Base-by-base conservation (phyloP, 2,329 filamentous ascomycete genomes). In the Ophiocordyceps unilateralis region DNA sequence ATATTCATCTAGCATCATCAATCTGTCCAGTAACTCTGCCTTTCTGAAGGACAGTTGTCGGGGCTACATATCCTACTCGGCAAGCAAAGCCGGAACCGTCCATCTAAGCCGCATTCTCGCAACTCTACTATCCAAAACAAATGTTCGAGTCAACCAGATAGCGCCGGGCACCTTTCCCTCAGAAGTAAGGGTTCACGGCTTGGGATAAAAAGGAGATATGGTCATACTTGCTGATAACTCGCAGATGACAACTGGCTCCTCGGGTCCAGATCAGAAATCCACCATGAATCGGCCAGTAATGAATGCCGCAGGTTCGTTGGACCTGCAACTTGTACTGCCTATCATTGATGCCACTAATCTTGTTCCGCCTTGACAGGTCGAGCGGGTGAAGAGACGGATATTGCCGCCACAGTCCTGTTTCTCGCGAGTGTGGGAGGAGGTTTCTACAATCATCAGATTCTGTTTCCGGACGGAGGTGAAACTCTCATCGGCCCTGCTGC, bases 221-320 rank as follows among this genome's bases (percentile, higher is more conserved):
- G 30, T n/a, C 30, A 32, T 5, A 34, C 26, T 36, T 41, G 10
- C 21, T 41, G 15, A 30, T 6, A 3, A n/a, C 2, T 7, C 5
- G 40, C 21, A 41, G 40, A 41, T 41, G 40, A 41, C 40, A 14
- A 41, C 40, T 15, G 40, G 40, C 19, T 41, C 40, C 11, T 41
- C 40, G 14, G 40, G 40, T 19, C 40, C 40, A 9, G 40, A 41
- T 20, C 40, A 41, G 21, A 41, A 41, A 19, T 41, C 40, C 12
- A 41, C 40, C 19, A 41, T 41, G 40, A 41, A 41, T 20, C 26
- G 40, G 2, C 40, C 40, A 2, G 28, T 41, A 8, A 23, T 10
- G 6, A 41, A 41, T 20, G 30, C 40, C 17, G 40, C 40, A 11
- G 40, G 40, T 41, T 36, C 26, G 40, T 32, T 15, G 2, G 12